Base-by-base conservation (phyloP, 768 basidiomycete genomes). In the Amanita muscaria region DNA sequence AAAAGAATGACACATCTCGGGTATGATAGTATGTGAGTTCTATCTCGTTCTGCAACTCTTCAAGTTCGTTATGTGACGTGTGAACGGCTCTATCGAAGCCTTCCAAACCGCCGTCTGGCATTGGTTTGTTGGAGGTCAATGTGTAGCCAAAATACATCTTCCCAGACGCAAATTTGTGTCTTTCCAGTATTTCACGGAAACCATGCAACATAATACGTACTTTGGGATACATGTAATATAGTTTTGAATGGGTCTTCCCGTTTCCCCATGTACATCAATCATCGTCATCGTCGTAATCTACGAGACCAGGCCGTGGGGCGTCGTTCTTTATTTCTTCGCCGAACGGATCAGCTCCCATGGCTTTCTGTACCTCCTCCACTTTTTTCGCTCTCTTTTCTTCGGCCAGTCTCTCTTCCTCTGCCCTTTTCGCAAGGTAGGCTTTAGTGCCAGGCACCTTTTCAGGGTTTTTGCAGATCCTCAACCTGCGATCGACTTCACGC, bases 361-460 rank as follows among this genome's bases (percentile, higher is more conserved):
- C 62, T 46, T 64, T 69, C 35, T 69, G 65, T 8, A 65, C 56
- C 23, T 76, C 70, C 19, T 62, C 64, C 12, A 75, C 79, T 55
- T 83, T 85, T 53, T 73, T 75, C 34, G 60, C 72, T 45, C 88
- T 69, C 59, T 86, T 90, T 48, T 74, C 76, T 49, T 77, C 77
- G 2, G 80, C 81, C 54, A 72, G 74, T 43, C 67, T 75, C 53
- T 88, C 86, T 46, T 80, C 79, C 52, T 79, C 81, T n/a, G 70
- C 77, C 51, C 77, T 80, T 58, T 79, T 80, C 16, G 77, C 75
- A 19, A 81, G 60, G 60, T 84, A 91, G 2, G 88, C 84, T 49
- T 78, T 82, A 50, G 81, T 94, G n/a, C 91, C 92, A 10, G 81
- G 79, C 4, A 94, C 82, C 62, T 93, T 96, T 63, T 94, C 92